A percentile compares a stretch with the other conserved stretches of the same genome.
Evolutionary conservation across 257 asterid genomes (phyloP).

Genomic region (Solanum chilense): DNA sequence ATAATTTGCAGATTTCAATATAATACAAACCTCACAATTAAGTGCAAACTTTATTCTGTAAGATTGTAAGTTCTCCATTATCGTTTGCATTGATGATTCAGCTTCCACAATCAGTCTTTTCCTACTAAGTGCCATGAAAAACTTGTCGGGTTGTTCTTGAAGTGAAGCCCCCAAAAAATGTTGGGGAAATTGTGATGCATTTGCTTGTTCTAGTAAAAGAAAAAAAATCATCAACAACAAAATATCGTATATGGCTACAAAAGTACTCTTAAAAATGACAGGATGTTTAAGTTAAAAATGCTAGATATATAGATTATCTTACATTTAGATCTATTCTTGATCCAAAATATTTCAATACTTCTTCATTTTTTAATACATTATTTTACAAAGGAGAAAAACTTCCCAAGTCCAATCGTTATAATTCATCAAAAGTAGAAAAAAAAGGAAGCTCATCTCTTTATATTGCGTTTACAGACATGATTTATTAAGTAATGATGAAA

Average conservation of each 20-base stretch:
- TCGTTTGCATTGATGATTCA: conserved; percentile 64
- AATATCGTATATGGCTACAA: no score
- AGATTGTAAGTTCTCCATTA: conserved; percentile 79
- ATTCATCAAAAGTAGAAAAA: background rate
- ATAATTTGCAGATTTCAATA: background rate
- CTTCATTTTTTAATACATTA: background rate
- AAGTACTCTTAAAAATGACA: no score
- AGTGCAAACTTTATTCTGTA: background rate
- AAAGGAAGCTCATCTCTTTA: no score
- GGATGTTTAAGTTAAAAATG: no score
- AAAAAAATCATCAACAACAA: background rate
- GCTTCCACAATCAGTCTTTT: conserved; percentile 78
- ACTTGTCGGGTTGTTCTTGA: conserved; percentile 73
- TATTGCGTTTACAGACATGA: no score
- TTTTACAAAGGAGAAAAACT: background rate
- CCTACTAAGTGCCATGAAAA: conserved; percentile 66
- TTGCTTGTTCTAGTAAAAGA: conserved; percentile 35
- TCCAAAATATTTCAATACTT: background rate
- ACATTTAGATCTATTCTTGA: background rate
- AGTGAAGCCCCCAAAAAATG: conserved; percentile 80
- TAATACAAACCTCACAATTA: background rate
- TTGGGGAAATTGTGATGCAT: conserved; percentile 57
- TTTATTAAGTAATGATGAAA: no score
- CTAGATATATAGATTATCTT: no score
- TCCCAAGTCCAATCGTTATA: background rate